Evolutionary conservation across 805 yeast genomes (phyloP).

Genomic region (Metschnikowia continentalis): DNA sequence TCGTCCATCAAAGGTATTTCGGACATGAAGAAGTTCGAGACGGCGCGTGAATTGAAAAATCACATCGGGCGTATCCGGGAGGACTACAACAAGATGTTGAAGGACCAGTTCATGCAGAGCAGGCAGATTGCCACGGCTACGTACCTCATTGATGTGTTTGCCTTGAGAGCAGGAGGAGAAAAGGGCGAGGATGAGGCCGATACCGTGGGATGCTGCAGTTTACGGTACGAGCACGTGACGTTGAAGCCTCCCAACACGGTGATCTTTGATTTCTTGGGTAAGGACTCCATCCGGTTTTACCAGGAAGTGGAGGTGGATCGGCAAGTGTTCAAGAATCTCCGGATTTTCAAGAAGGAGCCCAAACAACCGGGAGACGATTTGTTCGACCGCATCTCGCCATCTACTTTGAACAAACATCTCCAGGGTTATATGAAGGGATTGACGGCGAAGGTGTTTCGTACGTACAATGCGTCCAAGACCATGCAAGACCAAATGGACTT

Average conservation of each 20-base stretch:
- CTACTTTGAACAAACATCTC: constrained; percentile 76
- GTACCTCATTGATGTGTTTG: constrained; percentile 86
- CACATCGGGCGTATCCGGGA: constrained; percentile 69
- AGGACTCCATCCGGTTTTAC: constrained; percentile 86
- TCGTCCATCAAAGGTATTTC: constrained; percentile 89
- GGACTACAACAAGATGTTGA: constrained; percentile 68
- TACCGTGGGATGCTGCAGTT: constrained; percentile 95
- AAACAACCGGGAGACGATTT: constrained; percentile 89
- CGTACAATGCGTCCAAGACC: constrained; percentile 92
- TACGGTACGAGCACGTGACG: constrained; percentile 84
- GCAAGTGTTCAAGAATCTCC: constrained; percentile 87
- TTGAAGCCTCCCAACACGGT: constrained; percentile 82
- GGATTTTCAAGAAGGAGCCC: constrained; percentile 83
- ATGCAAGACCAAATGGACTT: constrained; percentile 92
- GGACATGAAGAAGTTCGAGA: constrained; percentile 88
- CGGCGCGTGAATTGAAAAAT: constrained; percentile 77
- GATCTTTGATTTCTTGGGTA: constrained; percentile 89
- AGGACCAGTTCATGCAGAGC: constrained; percentile 72
- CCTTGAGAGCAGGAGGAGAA: constrained; percentile 97
- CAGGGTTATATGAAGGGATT: constrained; percentile 89
- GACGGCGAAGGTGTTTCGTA: constrained; percentile 96
- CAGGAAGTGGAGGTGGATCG: constrained; percentile 89
- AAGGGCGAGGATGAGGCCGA: constrained; percentile 97
- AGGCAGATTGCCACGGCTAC: constrained; percentile 94
- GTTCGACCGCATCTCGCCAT: constrained; percentile 85